Evolutionary conservation across 2,329 filamentous ascomycete genomes (phyloP), one percentile per base, ranked within the genome.

Genomic region (Aspergillus pseudoterreus): DNA sequence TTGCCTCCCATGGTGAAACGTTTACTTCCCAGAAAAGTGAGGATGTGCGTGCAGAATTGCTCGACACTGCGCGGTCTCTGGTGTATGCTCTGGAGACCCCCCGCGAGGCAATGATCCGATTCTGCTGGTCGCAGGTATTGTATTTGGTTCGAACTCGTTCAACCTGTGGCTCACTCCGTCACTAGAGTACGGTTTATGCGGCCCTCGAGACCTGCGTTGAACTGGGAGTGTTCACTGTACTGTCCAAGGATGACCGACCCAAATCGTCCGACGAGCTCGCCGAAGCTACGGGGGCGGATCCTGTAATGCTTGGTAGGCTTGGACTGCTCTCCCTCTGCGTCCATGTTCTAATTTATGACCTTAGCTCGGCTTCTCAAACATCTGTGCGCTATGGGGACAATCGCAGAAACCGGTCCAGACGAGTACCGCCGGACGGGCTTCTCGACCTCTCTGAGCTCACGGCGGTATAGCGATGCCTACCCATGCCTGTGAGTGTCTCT

Each of bases 101-200:
- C 0, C 67, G 75, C 6, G 77, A 80, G 61, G 74, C 75, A 0
- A 77, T 78, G 67, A 68, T 78, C 48, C 67, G 73, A 49, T 74
- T 78, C 42, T 67, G 62, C 54, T 79, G 76, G 74, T 74, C 72
- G 0, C 68, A 78, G 67, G 63, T 63, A 49, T 17, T 1, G 48
- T 49, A 14, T n/a, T 5, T 24, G 33, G 4, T 22, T 22, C 22
- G n/a, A 30, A 17, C 6, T 38, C 19, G 4, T 24, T 24, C 2
- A 2, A n/a, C 4, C 21, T 14, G 6, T 4, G 19, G 43, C 14
- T 45, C 19, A 15, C n/a, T 45, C 10, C 6, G 24, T 19, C 15
- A 15, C 8, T 38, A 60, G 60, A 55, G 54, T 19, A 58, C 58
- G 2, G 15, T 53, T 0, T 65, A 58, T 44, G 63, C 63, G 8